A percentile compares a stretch with the other conserved stretches of the same genome.
Conservation (phyloP, 225 moss, liverwort and hornwort species). For the Sphagnum contortum region DNA sequence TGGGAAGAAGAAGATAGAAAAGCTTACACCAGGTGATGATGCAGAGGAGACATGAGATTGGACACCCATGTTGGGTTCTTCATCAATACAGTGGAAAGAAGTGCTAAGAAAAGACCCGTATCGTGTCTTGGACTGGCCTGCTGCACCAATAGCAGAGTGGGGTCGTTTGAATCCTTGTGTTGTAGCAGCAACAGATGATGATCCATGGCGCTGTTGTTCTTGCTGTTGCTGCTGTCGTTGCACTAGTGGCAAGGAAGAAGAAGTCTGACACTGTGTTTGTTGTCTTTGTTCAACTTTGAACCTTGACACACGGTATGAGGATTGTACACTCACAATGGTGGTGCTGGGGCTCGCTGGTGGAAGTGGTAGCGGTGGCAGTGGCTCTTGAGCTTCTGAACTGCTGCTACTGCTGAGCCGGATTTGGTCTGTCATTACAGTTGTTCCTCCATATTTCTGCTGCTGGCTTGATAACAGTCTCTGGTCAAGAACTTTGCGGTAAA, state of each 20-base stretch:
- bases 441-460: constrained; percentile 1
- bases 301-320: constrained; percentile 14
- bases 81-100: constrained; percentile 65
- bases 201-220: too few species aligned
- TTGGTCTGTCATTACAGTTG: too few species aligned
- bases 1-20: too few species aligned
- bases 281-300: constrained; percentile 22
- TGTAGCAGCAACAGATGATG: constrained; percentile 13
- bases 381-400: constrained; percentile 17
- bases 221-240: constrained; percentile 31
- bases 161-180: constrained; percentile 38
- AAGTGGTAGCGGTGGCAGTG: not conserved
- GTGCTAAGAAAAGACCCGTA: constrained; percentile 66
- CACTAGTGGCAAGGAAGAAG: not conserved
- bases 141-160: constrained; percentile 37
- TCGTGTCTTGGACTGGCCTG: constrained; percentile 30
- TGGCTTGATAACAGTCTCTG: constrained; percentile 33
- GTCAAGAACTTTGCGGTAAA: constrained; percentile 75
- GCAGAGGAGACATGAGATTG: too few species aligned
- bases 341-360: too few species aligned
- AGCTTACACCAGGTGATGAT: too few species aligned
- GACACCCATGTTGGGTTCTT: constrained; percentile 39
- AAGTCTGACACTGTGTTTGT: not conserved
- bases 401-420: constrained; percentile 17
- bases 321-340: not conserved